Evolutionary conservation across 2,329 filamentous ascomycete species (phyloP).

Genomic region (Paraphaeosphaeria sporulosa): DNA sequence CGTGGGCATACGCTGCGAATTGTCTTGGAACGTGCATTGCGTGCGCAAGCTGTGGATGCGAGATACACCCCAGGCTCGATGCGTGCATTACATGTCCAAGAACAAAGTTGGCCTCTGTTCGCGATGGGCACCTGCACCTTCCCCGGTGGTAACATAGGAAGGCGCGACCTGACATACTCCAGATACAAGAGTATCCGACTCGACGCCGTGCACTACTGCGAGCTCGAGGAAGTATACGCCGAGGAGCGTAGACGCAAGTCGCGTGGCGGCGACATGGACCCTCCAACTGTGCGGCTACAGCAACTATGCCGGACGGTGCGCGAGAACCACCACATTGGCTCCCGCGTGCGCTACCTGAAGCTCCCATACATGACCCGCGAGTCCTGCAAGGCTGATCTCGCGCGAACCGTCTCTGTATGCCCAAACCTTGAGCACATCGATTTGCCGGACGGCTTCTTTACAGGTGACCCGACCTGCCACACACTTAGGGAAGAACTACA

Average conservation of each 20-base stretch:
- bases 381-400: constrained; percentile 82
- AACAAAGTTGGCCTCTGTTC: background rate
- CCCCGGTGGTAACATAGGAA: background rate
- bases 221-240: constrained; percentile 80
- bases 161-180: constrained; percentile 19
- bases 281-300: constrained; percentile 76
- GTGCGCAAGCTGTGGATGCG: background rate
- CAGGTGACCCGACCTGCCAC: constrained; percentile 77
- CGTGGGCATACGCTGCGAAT: background rate
- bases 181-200: constrained; percentile 92
- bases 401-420: constrained; percentile 82
- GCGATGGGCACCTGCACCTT: background rate
- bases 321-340: constrained; percentile 74
- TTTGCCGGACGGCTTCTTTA: constrained; percentile 85
- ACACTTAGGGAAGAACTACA: constrained; percentile 85
- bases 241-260: constrained; percentile 67
- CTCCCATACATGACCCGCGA: constrained; percentile 95
- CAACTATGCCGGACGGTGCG: constrained; percentile 84
- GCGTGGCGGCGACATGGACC: constrained; percentile 78
- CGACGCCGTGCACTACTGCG: constrained; percentile 93
- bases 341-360: constrained; percentile 80
- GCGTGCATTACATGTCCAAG: background rate
- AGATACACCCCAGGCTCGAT: background rate
- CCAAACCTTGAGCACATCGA: constrained; percentile 90
- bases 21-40: background rate